phyloP scores from a whole-genome alignment of 2,329 filamentous ascomycete genomes.

The Xylogone sp. region DNA sequence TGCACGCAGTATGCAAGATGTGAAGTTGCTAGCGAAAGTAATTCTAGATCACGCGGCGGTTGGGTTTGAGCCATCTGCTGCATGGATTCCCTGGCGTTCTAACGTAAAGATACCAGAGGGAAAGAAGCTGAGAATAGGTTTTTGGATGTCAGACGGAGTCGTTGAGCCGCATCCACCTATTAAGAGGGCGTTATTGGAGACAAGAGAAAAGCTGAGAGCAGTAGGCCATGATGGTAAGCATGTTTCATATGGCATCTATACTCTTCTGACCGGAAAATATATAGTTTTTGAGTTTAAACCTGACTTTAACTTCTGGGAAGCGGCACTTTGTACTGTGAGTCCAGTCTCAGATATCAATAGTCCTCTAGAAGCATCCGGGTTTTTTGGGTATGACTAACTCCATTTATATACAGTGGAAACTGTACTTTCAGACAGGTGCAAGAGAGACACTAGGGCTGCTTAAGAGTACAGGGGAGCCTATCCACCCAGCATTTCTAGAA shows the following conservation, averaged over 20 bases:
- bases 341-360: not conserved
- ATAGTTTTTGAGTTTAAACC: constrained; percentile 1
- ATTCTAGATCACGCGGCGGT: constrained; percentile 48
- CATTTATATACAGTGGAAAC: constrained; percentile 2
- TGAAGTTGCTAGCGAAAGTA: constrained; percentile 46
- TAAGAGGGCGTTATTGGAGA: constrained; percentile 37
- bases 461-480: not conserved
- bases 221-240: constrained; percentile 46
- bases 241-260: constrained; percentile 13
- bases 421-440: constrained; percentile 4
- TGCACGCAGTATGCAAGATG: constrained; percentile 41
- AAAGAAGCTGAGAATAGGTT: constrained; percentile 14
- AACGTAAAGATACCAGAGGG: constrained; percentile 14
- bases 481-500: not conserved
- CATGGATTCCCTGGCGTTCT: constrained; percentile 10
- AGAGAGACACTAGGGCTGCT: not conserved
- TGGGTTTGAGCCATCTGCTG: constrained; percentile 27
- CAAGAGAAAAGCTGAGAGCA: constrained; percentile 32
- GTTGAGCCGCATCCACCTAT: constrained; percentile 53
- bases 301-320: constrained; percentile 14
- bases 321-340: not conserved
- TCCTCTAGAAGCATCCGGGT: not conserved
- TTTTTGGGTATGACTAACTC: constrained; percentile 1
- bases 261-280: constrained; percentile 17
- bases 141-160: constrained; percentile 47